Evolutionary conservation across 257 asterid genomes (phyloP), one percentile per base, ranked within the genome.

Genomic region (Catharanthus roseus): DNA sequence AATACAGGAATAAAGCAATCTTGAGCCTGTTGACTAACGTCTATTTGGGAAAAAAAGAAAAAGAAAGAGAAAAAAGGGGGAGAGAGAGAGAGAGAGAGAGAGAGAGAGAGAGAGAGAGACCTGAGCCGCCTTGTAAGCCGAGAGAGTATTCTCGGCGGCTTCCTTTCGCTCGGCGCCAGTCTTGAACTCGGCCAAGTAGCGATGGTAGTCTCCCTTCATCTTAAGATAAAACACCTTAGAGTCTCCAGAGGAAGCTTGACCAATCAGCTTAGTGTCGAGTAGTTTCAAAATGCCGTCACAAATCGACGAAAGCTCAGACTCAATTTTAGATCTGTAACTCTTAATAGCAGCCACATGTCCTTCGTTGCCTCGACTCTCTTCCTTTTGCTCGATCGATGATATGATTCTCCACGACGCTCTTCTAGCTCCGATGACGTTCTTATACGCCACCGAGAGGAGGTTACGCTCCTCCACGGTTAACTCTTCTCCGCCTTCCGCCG

Each of bases 61-160:
- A 12, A 4, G 42, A 38, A 38, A 8, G 42, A 42, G n/a, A n/a
- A n/a, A n/a, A n/a, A n/a, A n/a, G n/a, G n/a, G n/a, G n/a, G n/a
- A n/a, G n/a, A n/a, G n/a, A n/a, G n/a, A n/a, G n/a, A n/a, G n/a
- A n/a, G n/a, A n/a, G n/a, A n/a, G n/a, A n/a, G n/a, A n/a, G n/a
- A n/a, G n/a, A n/a, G n/a, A n/a, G n/a, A n/a, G n/a, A 42, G 47
- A 42, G 11, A 42, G 12, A 10, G 10, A 68, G 63, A 91, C 97
- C 96, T 91, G 97, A 79, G 97, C 95, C 64, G 97, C 66, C 71
- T 89, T 91, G 81, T 91, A 91, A 66, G 97, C 97, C 56, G 85
- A 77, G 74, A 91, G 96, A 75, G 97, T 91, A 58, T 89, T 89
- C 84, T 91, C 96, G 18, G 97, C 96, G 72, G 97, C 97, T 42